Evolutionary conservation across 306 rosid genomes (phyloP), one percentile per base, ranked within the genome.

Genomic region (Potentilla sterilis): DNA sequence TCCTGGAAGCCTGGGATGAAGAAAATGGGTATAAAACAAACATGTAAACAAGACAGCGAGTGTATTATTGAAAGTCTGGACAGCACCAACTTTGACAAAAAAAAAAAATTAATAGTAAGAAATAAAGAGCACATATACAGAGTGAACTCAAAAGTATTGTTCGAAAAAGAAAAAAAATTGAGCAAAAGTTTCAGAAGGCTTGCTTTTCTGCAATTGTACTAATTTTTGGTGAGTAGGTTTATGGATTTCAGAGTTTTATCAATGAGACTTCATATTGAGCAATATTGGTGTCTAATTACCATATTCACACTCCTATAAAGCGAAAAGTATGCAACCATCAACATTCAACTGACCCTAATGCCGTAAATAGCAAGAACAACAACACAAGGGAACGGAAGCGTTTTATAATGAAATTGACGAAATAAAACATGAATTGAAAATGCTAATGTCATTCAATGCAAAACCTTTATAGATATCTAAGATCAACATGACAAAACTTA

Each of bases 1-100:
- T 94, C 82, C 97, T 86, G 4, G 97, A 92, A 22, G 91, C 98
- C 98, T 91, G 87, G 74, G 34, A 14, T n/a, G 62, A 34, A 49
- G 21, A 49, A 69, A 68, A 67, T 32, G 72, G 28, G 59, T 37
- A 47, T 61, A 9, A 57, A 47, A 15, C n/a, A 86, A 74, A 67
- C 48, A 6, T 9, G 32, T 40, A 70, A 28, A 49, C 16, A 64
- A 66, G 58, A 32, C 34, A 21, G 10, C 42, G 16, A 34, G 10
- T 13, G 49, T 38, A 67, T 63, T 43, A 57, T 19, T 32, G 22
- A 35, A 57, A 32, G 28, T 75, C 22, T n/a, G 12, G 47, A 52
- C 43, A 10, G 67, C 73, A 52, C 38, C 73, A 67, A 67, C 8
- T 35, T 76, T 12, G 28, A 38, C 13, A 42, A 42, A 37, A 1